Percentiles rank a stretch among this genome's conserved stretches.
These are phyloP conservation scores for Candida ovalis DNA, from an alignment of 805 yeast genomes.

Conservation along the genomic window DNA sequence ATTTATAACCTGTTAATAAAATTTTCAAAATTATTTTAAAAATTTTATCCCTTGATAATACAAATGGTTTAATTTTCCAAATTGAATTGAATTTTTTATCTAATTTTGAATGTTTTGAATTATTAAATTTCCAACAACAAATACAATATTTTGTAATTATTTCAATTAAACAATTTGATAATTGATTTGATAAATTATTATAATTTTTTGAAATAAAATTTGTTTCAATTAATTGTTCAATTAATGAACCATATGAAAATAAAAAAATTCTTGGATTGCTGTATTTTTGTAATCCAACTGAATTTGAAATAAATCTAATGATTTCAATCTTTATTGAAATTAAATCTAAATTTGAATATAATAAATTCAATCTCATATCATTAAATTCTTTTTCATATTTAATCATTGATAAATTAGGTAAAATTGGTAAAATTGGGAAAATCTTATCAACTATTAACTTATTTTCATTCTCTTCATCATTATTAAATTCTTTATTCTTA, in stretches of 20 bases:
- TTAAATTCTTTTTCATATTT: slow-evolving; percentile 21
- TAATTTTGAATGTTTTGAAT: slow-evolving; percentile 17
- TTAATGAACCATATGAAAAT: slow-evolving; percentile 33
- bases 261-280: slow-evolving; percentile 37
- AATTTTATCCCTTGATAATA: slow-evolving; percentile 19
- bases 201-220: slow-evolving; percentile 33
- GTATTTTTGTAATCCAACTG: slow-evolving; percentile 27
- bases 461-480: slow-evolving; percentile 14
- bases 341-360: slow-evolving; percentile 17
- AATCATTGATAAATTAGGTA: slow-evolving; percentile 3
- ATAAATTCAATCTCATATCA: slow-evolving; percentile 17
- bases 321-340: slow-evolving; percentile 28
- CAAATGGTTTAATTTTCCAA: slow-evolving; percentile 31
- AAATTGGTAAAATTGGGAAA: slow-evolving; percentile 14
- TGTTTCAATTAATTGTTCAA: slow-evolving; percentile 39
- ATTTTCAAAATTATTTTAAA: slow-evolving; percentile 17
- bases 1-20: slow-evolving; percentile 16
- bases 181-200: slow-evolving; percentile 20
- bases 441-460: slow-evolving; percentile 19
- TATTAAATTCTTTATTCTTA: slow-evolving; percentile 7
- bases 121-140: slow-evolving; percentile 39
- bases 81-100: slow-evolving; percentile 22
- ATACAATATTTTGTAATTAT: slow-evolving; percentile 42
- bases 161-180: slow-evolving; percentile 35
- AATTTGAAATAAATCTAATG: slow-evolving; percentile 32